A percentile compares a stretch with the other conserved stretches of the same genome.
Conservation (phyloP, 2,329 filamentous ascomycete species). For the Colletotrichum liaoningense region DNA sequence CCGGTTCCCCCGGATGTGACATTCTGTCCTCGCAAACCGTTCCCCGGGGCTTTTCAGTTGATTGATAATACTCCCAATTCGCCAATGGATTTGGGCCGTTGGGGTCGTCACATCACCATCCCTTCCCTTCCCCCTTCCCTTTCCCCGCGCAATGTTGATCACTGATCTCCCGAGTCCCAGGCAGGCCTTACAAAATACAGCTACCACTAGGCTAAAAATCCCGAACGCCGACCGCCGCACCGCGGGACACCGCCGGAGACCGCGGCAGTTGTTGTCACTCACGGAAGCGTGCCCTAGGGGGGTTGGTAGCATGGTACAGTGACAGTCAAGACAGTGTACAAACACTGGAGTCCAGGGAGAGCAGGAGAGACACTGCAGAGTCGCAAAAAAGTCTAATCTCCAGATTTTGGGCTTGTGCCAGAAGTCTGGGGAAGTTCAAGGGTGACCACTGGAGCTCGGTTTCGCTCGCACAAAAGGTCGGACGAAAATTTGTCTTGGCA, state of each 20-base stretch:
- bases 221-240: constrained; percentile 1
- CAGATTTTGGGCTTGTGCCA: background rate
- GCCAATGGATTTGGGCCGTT: background rate
- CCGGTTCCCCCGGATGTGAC: background rate
- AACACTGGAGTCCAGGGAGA: background rate
- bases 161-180: background rate
- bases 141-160: background rate
- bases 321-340: background rate
- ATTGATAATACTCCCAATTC: constrained; percentile 4
- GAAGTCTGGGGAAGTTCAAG: constrained; percentile 20
- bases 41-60: background rate
- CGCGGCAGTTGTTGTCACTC: constrained; percentile 3
- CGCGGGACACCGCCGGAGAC: constrained; percentile 16
- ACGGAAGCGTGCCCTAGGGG: no score
- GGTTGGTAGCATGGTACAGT: no score
- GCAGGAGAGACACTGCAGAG: background rate
- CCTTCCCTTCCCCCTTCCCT: background rate
- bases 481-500: constrained; percentile 1
- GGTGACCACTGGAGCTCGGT: background rate
- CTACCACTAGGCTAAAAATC: background rate
- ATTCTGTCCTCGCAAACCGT: background rate
- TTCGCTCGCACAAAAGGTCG: constrained; percentile 6
- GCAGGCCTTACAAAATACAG: background rate
- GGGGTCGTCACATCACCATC: background rate
- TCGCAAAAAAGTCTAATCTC: background rate